phyloP scores from a whole-genome alignment of 768 basidiomycete species.

The Rhodocollybia butyracea region DNA sequence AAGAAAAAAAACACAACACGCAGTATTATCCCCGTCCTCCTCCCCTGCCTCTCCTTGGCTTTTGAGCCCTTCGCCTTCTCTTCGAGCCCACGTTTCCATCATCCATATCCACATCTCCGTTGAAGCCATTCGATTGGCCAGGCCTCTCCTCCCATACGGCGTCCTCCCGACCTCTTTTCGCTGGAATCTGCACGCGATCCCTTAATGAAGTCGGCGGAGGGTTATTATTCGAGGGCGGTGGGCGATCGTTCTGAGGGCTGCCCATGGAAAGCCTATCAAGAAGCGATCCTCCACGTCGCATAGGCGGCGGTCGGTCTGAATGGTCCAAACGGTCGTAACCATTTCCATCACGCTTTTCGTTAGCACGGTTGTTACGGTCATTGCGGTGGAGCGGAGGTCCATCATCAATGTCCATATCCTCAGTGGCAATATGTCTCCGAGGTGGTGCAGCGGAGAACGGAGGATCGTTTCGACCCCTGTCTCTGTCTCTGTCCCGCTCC shows the following conservation, averaged over 20 bases:
- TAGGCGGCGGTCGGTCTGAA: constrained; percentile 2
- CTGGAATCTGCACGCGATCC: constrained; percentile 34
- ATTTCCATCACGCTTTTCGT: too few species aligned
- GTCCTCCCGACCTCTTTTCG: constrained; percentile 29
- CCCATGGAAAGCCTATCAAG: constrained; percentile 34
- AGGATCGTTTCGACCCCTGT: background rate
- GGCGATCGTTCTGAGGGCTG: too few species aligned
- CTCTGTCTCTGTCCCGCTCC: too few species aligned
- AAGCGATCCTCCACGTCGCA: constrained; percentile 29
- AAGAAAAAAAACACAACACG: background rate
- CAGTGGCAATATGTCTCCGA: background rate
- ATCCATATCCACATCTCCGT: constrained; percentile 9
- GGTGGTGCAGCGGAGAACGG: background rate
- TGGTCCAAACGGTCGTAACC: too few species aligned
- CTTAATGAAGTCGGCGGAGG: constrained; percentile 24
- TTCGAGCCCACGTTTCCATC: background rate
- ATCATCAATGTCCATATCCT: background rate
- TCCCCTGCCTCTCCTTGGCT: constrained; percentile 1
- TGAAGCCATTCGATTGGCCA: constrained; percentile 16
- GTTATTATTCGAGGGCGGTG: constrained; percentile 13
- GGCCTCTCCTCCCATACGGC: constrained; percentile 14
- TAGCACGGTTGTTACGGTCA: constrained; percentile 2
- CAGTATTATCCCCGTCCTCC: background rate
- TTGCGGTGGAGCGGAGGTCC: constrained; percentile 9
- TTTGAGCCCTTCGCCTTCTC: background rate